These are phyloP conservation scores for Backusella mclennaniae DNA, from an alignment of 192 early-diverging fungal species.

Conservation along the genomic window DNA sequence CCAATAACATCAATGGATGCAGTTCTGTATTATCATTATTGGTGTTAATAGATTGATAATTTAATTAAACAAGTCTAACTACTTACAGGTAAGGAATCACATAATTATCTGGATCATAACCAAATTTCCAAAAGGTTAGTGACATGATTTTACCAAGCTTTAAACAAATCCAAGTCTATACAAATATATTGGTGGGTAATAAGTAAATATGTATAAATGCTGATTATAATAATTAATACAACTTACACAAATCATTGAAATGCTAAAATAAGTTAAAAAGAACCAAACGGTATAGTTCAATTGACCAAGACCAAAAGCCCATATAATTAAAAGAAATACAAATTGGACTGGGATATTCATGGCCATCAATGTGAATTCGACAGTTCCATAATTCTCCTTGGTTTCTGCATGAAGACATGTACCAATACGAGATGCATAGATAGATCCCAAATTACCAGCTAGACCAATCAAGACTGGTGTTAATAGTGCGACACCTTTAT, in stretches of 20 bases:
- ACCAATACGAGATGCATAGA: slow-evolving; percentile 72
- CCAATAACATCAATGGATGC: slow-evolving; percentile 68
- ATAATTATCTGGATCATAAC: slow-evolving; percentile 77
- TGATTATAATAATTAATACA: background rate
- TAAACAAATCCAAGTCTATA: slow-evolving; percentile 46
- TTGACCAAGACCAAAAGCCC: slow-evolving; percentile 44
- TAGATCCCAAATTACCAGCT: slow-evolving; percentile 73
- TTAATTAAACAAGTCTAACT: background rate
- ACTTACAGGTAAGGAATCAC: slow-evolving; percentile 56
- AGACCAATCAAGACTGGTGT: slow-evolving; percentile 70
- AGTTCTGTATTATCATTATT: slow-evolving; percentile 46
- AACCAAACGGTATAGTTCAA: slow-evolving; percentile 41
- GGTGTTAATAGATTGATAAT: slow-evolving; percentile 11
- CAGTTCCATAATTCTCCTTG: slow-evolving; percentile 41
- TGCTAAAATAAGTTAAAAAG: slow-evolving; percentile 46
- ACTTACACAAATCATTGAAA: slow-evolving; percentile 52
- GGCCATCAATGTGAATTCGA: slow-evolving; percentile 55
- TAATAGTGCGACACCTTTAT: slow-evolving; percentile 59
- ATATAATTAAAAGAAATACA: slow-evolving; percentile 51
- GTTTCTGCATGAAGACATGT: slow-evolving; percentile 61
- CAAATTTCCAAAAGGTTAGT: slow-evolving; percentile 54
- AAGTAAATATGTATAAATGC: background rate
- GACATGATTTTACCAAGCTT: slow-evolving; percentile 53
- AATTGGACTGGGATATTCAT: slow-evolving; percentile 69
- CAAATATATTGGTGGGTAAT: background rate